Evolutionary conservation across 768 basidiomycete genomes (phyloP).

Genomic region (Rhizopogon vinicolor): DNA sequence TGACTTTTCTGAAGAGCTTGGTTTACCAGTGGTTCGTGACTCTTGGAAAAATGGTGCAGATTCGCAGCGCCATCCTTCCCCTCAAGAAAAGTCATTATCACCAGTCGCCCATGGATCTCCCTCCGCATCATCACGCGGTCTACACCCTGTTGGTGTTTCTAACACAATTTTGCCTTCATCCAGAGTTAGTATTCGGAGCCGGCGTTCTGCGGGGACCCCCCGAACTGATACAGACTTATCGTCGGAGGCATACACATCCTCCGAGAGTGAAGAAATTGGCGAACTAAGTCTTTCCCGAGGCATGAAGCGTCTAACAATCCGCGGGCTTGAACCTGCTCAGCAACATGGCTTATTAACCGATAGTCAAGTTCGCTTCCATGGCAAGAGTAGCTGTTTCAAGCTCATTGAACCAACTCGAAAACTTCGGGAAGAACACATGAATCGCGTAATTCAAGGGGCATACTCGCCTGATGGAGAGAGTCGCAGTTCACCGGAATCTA

Average conservation of each 20-base stretch:
- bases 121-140: conserved; percentile 3
- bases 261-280: conserved; percentile 33
- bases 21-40: conserved; percentile 55
- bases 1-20: conserved; percentile 60
- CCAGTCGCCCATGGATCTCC: conserved; percentile 13
- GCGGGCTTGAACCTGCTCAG: conserved; percentile 34
- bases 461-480: conserved; percentile 7
- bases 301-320: conserved; percentile 30
- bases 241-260: conserved; percentile 23
- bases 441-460: conserved; percentile 23
- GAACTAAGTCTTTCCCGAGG: conserved; percentile 36
- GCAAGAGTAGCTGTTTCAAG: conserved; percentile 53
- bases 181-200: conserved; percentile 3
- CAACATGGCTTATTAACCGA: conserved; percentile 27
- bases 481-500: conserved; percentile 13
- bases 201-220: conserved; percentile 16
- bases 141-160: conserved; percentile 6
- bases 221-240: conserved; percentile 25
- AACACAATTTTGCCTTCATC: conserved; percentile 5
- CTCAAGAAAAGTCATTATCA: conserved; percentile 20
- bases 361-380: conserved; percentile 52
- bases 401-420: conserved; percentile 51
- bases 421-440: conserved; percentile 47
- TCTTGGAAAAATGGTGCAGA: conserved; percentile 50
- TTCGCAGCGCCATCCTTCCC: conserved; percentile 1